Base-by-base conservation (phyloP, 169 alveolate species). In the Cryptosporidium sp. region DNA sequence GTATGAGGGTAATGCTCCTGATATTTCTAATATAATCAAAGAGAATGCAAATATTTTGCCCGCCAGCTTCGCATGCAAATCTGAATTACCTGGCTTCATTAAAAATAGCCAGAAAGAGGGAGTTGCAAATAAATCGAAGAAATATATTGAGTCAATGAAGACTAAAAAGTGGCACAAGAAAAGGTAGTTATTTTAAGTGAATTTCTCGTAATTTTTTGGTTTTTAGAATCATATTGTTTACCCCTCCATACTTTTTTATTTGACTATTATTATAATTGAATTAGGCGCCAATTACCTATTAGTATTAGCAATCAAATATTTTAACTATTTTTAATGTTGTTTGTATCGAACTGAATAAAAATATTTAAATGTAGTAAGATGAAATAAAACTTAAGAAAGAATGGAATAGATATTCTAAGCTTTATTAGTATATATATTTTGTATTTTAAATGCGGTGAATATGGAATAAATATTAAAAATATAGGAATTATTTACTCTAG, bases 141-240 rank as follows among this genome's bases (percentile, higher is more conserved):
- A 80, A 58, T 80, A 39, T 65, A 31, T 59, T 12, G 69, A 69
- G 10, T 80, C 74, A 23, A 80, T 61, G 89, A 80, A 59, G 39
- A 43, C 89, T 23, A 80, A 80, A 80, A 80, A 80, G 67, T 61
- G 89, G 75, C 73, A 65, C 45, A 80, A 65, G 41, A 80, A 21
- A 37, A 55, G 67, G 67, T 55, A 55, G 4, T 26, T 55, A 10
- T n/a, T 55, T 55, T 7, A 12, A 55, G 3, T 55, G 3, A 55
- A 9, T 16, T n/a, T 55, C 29, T 26, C 3, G 65, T 3, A 1
- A 7, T n/a, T 23, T n/a, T 55, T 55, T 1, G 21, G 8, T 48
- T 16, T 3, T 9, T 9, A 10, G 0, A 16, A 55, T 23, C 31
- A 8, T 55, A 55, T 26, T 23, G 8, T 10, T 50, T 14, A 16